These are phyloP conservation scores for Ziziphus jujuba DNA, from an alignment of 306 rosid species.

Conservation along the genomic window DNA sequence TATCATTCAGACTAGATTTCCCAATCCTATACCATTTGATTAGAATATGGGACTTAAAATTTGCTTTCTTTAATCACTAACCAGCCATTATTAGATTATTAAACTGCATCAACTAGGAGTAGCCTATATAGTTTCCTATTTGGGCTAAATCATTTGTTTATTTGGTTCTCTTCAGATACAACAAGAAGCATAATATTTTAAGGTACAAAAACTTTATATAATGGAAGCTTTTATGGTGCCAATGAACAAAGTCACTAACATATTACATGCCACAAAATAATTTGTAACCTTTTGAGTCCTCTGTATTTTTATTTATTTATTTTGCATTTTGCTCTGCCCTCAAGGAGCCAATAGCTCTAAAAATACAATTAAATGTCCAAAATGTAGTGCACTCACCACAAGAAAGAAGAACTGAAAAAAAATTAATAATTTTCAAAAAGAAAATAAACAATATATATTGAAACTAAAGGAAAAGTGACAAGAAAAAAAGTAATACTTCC, in stretches of 20 bases:
- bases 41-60: slow-evolving; percentile 9
- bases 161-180: not conserved
- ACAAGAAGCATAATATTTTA: slow-evolving; percentile 3
- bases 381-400: slow-evolving; percentile 2
- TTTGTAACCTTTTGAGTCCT: not conserved
- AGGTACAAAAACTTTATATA: not conserved
- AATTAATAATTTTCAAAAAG: not conserved
- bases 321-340: not conserved
- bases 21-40: not conserved
- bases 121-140: slow-evolving; percentile 15
- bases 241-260: slow-evolving; percentile 11
- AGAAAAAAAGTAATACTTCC: not conserved
- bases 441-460: not conserved
- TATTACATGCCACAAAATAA: not conserved
- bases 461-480: slow-evolving; percentile 7
- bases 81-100: not conserved
- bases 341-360: not conserved
- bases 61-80: slow-evolving; percentile 18
- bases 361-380: slow-evolving; percentile 10
- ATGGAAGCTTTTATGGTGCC: slow-evolving; percentile 16
- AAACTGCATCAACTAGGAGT: slow-evolving; percentile 4
- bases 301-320: not conserved
- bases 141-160: slow-evolving; percentile 3
- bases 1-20: not conserved
- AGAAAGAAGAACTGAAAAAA: slow-evolving; percentile 5